Base-by-base conservation (phyloP, 164 flowering plant genomes). In the Aristolochia contorta region DNA sequence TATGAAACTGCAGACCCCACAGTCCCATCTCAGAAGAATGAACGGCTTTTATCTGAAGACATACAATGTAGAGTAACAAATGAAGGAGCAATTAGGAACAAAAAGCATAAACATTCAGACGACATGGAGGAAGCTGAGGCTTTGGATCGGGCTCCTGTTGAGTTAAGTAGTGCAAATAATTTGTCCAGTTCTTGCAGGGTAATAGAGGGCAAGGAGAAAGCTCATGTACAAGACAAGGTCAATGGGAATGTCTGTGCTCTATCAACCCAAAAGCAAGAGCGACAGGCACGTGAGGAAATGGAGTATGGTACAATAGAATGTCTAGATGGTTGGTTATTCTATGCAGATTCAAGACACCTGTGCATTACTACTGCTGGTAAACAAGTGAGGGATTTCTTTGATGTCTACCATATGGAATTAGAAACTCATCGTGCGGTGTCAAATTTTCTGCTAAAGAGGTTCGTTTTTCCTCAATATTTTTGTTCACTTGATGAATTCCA, bases 281-380 rank as follows among this genome's bases (percentile, higher is more conserved):
- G 54, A 43, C 12, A 49, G 19, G 61, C 9, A 19, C 46, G 43
- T 50, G 50, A 3, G 57, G 57, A 66, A 52, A 66, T 54, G 16
- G 58, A 62, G 57, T 57, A 27, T 4, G 56, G 23, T 69, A 21
- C 57, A 37, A 54, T 52, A 67, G 80, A 65, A 60, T 59, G 67
- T 64, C 70, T 59, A 14, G 70, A 77, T 56, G 69, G 65, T 27
- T 79, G 81, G 81, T 80, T 81, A 47, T 81, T 78, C 61, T 81
- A 78, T 41, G 78, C 71, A 68, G 78, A 77, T 63, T 55, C 74
- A 23, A 75, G 68, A 63, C 70, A 13, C 46, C 56, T 77, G 57
- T 87, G 94, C 64, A 21, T 78, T 41, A 80, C 94, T 54, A 72
- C 82, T 54, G 75, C 66, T 41, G 70, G 74, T 50, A 75, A 72